Evolutionary conservation across 2,329 filamentous ascomycete genomes (phyloP), one percentile per base, ranked within the genome.

Genomic region (Teratosphaeriaceae sp.): DNA sequence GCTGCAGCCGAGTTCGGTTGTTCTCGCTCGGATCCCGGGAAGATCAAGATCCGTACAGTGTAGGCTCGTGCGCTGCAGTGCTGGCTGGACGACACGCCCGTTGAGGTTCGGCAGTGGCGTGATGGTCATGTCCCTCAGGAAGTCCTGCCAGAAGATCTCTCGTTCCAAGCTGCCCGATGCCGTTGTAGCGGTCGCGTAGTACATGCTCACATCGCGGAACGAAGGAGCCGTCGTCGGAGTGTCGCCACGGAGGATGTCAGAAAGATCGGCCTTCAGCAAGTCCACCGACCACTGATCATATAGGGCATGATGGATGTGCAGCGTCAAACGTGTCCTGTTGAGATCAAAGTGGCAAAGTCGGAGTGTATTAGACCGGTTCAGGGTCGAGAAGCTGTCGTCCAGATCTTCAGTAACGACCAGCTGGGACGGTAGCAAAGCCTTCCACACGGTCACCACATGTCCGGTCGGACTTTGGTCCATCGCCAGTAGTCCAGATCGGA

Each of bases 281-380:
- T 65, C 62, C 9, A 88, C 75, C 0, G 88, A 89, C 89, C 89
- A 96, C n/a, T 88, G 89, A 62, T 96, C 89, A 57, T 94, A 96
- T 1, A 94, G 61, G 1, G 86, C 80, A 63, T 96, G 89, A 58
- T 94, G 88, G 0, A 94, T 69, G 11, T 82, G 72, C 34, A 86
- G 41, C 9, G 31, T 41, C 19, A 48, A n/a, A 36, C 76, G 55
- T 1, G 63, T 46, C 3, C 57, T 38, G 11, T 53, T 52, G 1
- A 88, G 64, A 46, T 85, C 75, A n/a, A 88, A 64, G 13, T 61
- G 65, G 12, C 89, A 67, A 0, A 88, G 86, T 22, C 69, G 67
- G 2, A 85, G 65, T 12, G 77, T 53, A 26, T 66, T 65, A 5
- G 65, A 51, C 3, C 62, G 52, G 16, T 24, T 30, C 1, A 39